Conservation (phyloP, 108 stramenopile species). For the Nitzschia putrida region DNA sequence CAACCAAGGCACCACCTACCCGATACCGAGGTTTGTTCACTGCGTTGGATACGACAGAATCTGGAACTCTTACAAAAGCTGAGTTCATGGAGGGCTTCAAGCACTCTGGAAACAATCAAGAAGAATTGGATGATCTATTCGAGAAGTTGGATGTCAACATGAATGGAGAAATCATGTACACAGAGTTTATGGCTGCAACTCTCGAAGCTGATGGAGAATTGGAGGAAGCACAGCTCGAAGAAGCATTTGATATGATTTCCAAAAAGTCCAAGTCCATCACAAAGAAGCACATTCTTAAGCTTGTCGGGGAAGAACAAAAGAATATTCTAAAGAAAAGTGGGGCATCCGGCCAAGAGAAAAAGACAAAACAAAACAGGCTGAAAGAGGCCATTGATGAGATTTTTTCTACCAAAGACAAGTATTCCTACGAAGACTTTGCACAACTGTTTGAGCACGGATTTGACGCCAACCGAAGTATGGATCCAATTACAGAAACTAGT, state of each 20-base stretch:
- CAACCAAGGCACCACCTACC: conserved; percentile 58
- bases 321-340: conserved; percentile 1
- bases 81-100: conserved; percentile 75
- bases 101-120: conserved; percentile 42
- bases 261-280: conserved; percentile 57
- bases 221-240: conserved; percentile 62
- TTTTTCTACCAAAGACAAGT: conserved; percentile 27
- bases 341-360: conserved; percentile 13
- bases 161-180: conserved; percentile 63
- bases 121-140: conserved; percentile 59
- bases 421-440: conserved; percentile 36
- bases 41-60: conserved; percentile 41
- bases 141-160: conserved; percentile 55
- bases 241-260: conserved; percentile 81
- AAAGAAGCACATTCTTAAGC: conserved; percentile 26
- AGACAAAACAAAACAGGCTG: conserved; percentile 4
- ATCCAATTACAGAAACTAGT: conserved; percentile 35
- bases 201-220: conserved; percentile 56
- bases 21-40: conserved; percentile 57
- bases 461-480: conserved; percentile 21
- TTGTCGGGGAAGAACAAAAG: conserved; percentile 26
- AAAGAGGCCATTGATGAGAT: conserved; percentile 21
- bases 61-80: conserved; percentile 57
- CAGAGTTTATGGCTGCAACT: conserved; percentile 75
- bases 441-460: conserved; percentile 42